A percentile compares a stretch with the other conserved stretches of the same genome.
These are phyloP conservation scores for Dichomitus squalens DNA, from an alignment of 1,284 basidiomycete genomes.

Conservation along the genomic window DNA sequence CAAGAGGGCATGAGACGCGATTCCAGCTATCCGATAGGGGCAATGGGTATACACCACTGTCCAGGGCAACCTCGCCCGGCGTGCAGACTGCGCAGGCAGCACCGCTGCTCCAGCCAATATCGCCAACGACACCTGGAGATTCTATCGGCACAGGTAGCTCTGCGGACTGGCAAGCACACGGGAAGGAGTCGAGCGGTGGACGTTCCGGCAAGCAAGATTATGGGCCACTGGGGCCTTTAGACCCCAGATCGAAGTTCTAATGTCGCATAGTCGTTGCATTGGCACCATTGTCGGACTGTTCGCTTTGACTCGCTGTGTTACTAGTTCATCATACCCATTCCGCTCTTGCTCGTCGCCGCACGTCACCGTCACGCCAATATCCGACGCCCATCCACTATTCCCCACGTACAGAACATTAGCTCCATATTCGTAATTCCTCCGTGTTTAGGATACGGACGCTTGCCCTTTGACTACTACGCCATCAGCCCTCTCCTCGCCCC, in stretches of 20 bases:
- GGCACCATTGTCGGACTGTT: conserved; percentile 19
- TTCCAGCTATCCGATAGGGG: conserved; percentile 64
- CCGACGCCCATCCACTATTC: conserved; percentile 1
- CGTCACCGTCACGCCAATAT: conserved; percentile 6
- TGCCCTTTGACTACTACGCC: not conserved
- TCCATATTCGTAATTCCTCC: conserved; percentile 11
- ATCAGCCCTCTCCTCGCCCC: not conserved
- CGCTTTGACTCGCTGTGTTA: conserved; percentile 22
- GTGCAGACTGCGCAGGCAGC: conserved; percentile 17
- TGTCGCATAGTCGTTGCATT: conserved; percentile 13
- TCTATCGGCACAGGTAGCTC: conserved; percentile 36
- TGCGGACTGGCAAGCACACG: conserved; percentile 45
- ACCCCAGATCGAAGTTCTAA: conserved; percentile 51
- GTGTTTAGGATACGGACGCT: not conserved
- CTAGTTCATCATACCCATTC: conserved; percentile 28
- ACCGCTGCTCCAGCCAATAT: conserved; percentile 48
- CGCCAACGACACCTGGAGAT: conserved; percentile 34
- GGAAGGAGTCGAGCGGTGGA: conserved; percentile 46
- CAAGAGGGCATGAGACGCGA: conserved; percentile 41
- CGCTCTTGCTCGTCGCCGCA: not conserved
- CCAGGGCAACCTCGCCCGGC: conserved; percentile 51
- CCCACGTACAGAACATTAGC: conserved; percentile 10
- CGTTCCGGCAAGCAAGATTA: conserved; percentile 53
- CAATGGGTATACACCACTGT: conserved; percentile 57
- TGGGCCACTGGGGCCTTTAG: conserved; percentile 78